These are phyloP conservation scores for Ceriops zippeliana DNA, from an alignment of 345 rosid species.

Conservation along the genomic window DNA sequence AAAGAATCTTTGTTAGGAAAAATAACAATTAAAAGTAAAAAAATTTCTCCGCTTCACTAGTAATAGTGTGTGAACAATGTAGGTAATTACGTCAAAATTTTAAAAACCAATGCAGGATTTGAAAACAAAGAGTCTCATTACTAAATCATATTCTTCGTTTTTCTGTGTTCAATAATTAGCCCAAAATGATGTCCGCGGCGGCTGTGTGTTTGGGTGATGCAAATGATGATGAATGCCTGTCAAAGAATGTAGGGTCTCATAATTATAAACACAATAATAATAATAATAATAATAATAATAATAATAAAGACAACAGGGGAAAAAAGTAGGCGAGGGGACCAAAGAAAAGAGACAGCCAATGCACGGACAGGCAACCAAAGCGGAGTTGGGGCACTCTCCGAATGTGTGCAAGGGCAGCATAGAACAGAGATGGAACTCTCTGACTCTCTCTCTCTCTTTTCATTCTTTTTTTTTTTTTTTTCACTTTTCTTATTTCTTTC, in stretches of 20 bases:
- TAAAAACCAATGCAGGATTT: no score
- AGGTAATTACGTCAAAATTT: no score
- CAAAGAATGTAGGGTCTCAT: conserved; percentile 14
- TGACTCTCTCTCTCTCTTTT: no score
- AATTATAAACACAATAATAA: not conserved
- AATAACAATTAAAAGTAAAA: no score
- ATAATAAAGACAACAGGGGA: not conserved
- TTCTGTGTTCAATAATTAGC: no score
- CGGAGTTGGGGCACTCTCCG: not conserved
- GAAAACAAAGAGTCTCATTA: no score
- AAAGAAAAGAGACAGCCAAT: not conserved
- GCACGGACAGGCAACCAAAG: not conserved
- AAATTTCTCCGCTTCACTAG: no score
- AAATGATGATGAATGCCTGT: conserved; percentile 5
- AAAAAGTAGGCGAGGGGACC: not conserved
- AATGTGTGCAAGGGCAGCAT: not conserved
- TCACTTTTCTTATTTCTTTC: not conserved
- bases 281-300: no score
- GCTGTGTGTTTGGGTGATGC: not conserved
- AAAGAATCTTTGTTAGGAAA: no score
- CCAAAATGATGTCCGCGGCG: conserved; percentile 30
- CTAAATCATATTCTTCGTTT: no score
- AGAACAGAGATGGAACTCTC: not conserved
- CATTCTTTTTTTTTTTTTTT: not conserved
- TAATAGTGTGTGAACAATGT: no score